Conservation (phyloP, 2,329 filamentous ascomycete species). For the Fusarium agapanthi region DNA sequence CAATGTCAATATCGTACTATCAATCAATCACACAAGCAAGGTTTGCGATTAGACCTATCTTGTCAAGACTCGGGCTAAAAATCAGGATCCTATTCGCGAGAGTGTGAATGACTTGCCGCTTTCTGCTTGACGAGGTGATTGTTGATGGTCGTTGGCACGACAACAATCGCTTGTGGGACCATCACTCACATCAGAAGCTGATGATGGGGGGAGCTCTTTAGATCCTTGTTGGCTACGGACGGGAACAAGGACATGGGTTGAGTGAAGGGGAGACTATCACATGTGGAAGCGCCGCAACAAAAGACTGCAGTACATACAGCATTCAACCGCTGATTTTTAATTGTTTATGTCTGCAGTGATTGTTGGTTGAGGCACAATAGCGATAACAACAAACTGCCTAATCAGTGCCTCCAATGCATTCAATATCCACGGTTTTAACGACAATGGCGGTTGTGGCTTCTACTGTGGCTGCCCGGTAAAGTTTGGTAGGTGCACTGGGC, state of each 20-base stretch:
- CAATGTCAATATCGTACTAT: conserved; percentile 8
- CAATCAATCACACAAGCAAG: conserved; percentile 3
- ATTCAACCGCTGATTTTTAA: neutral
- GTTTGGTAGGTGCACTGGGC: neutral
- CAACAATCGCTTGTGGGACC: conserved; percentile 13
- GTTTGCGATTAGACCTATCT: conserved; percentile 17
- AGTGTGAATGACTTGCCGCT: conserved; percentile 17
- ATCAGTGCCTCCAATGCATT: neutral
- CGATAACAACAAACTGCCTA: neutral
- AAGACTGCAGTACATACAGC: neutral
- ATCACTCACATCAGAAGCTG: neutral
- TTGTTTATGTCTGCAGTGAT: neutral
- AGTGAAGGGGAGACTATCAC: conserved; percentile 7
- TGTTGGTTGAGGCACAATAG: neutral
- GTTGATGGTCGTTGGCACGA: conserved; percentile 27
- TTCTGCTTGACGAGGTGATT: conserved; percentile 22
- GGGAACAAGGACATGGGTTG: conserved; percentile 21
- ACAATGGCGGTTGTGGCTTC: conserved; percentile 23
- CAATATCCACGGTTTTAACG: neutral
- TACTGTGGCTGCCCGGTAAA: conserved; percentile 24
- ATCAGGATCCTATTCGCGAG: conserved; percentile 18
- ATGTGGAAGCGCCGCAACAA: conserved; percentile 18
- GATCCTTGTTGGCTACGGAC: conserved; percentile 8
- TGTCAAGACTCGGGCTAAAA: conserved; percentile 7
- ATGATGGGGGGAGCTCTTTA: conserved; percentile 14